A percentile compares a stretch with the other conserved stretches of the same genome.
These are phyloP conservation scores for Panellus pusillus DNA, from an alignment of 768 basidiomycete genomes.

Conservation along the genomic window DNA sequence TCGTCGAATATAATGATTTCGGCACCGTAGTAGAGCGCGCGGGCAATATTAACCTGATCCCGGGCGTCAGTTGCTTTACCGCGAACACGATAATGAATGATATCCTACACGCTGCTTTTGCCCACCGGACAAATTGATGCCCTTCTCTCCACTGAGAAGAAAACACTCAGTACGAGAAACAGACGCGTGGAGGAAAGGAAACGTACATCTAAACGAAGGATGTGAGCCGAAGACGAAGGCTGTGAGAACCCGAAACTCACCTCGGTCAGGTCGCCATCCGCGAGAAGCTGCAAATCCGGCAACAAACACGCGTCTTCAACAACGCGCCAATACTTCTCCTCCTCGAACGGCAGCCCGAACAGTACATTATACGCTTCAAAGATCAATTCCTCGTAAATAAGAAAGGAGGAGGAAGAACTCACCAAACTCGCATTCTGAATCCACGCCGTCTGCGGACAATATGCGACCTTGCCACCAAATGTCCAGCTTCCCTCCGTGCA, in stretches of 20 bases:
- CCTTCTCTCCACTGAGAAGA: constrained; percentile 14
- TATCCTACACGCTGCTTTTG: constrained; percentile 55
- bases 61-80: neutral
- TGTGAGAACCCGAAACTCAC: constrained; percentile 32
- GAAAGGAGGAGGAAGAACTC: constrained; percentile 20
- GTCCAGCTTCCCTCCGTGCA: constrained; percentile 47
- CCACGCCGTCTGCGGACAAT: constrained; percentile 76
- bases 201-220: neutral
- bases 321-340: constrained; percentile 64
- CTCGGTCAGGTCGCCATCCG: constrained; percentile 74
- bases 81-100: neutral
- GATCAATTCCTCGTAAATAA: too few species aligned
- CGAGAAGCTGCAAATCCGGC: constrained; percentile 62
- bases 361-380: constrained; percentile 58
- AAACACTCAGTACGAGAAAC: neutral
- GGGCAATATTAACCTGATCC: constrained; percentile 61
- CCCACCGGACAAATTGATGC: constrained; percentile 66
- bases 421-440: constrained; percentile 70
- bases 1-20: constrained; percentile 66
- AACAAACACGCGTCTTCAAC: constrained; percentile 59
- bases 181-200: too few species aligned
- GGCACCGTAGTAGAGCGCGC: constrained; percentile 66
- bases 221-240: neutral
- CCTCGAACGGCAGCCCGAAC: constrained; percentile 65
- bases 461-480: constrained; percentile 66